Conservation (phyloP, 768 basidiomycete genomes). For the Boletus tomentosulus region DNA sequence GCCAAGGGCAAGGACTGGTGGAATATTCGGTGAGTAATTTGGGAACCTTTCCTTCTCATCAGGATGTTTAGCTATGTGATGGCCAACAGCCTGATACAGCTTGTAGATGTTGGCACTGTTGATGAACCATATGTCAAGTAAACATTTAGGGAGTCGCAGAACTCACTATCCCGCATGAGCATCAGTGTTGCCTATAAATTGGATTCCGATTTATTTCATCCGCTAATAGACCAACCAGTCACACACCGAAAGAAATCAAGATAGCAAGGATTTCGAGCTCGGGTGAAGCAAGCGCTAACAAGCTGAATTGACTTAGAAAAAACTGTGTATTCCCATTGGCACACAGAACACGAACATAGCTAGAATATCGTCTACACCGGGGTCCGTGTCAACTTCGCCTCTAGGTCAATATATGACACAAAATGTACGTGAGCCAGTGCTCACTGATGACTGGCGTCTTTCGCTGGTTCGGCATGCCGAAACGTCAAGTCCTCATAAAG, state of each 20-base stretch:
- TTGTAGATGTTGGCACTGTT: constrained; percentile 70
- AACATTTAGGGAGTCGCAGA: neutral
- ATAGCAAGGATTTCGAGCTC: constrained; percentile 78
- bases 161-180: constrained; percentile 50
- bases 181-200: constrained; percentile 64
- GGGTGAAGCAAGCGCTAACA: constrained; percentile 77
- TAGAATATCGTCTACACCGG: constrained; percentile 78
- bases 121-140: neutral
- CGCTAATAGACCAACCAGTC: neutral
- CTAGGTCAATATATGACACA: constrained; percentile 1
- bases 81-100: constrained; percentile 62
- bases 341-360: constrained; percentile 56
- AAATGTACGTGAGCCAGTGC: constrained; percentile 15
- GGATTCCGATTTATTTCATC: neutral
- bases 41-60: constrained; percentile 54
- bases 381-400: constrained; percentile 72
- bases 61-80: constrained; percentile 54
- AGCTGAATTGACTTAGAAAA: constrained; percentile 35
- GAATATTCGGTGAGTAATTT: constrained; percentile 48
- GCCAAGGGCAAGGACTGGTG: constrained; percentile 64
- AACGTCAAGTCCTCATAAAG: neutral
- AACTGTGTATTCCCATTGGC: neutral
- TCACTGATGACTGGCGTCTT: constrained; percentile 66
- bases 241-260: constrained; percentile 70
- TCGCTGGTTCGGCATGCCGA: constrained; percentile 19